Base-by-base conservation (phyloP, 345 rosid species). In the Diplotaxis tenuifolia region DNA sequence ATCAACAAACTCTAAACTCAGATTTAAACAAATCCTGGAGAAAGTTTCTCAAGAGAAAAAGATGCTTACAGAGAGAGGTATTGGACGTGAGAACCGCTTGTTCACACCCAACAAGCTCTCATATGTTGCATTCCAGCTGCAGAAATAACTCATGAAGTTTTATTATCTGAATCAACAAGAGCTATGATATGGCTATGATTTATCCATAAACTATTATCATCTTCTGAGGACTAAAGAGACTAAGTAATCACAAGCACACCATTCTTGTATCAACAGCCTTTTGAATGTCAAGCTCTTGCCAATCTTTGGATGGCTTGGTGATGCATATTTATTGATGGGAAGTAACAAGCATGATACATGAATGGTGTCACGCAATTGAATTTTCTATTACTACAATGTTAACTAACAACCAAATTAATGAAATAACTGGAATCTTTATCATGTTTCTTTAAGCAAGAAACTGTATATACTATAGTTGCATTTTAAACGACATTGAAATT, bases 41-140 rank as follows among this genome's bases (percentile, higher is more conserved):
- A 25, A 52, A 23, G 45, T 10, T 38, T 38, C 45, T 38, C 45
- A 1, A 0, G 50, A 21, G 14, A 20, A 7, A 16, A 40, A 19
- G 7, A 11, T 14, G 79, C 92, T 82, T 86, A 91, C 97, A 65
- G 89, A 62, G 23, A 91, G 95, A 62, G 91, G 97, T 71, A 89
- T 80, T 20, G 86, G 86, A 42, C 79, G 85, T 6, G 87, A 78
- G 40, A 89, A 87, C 5, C 84, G 79, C 72, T 87, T 89, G 76
- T 77, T 87, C 61, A 77, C 78, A 65, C 86, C 88, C 52, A 87
- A 84, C 50, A 89, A 79, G 73, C 75, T 84, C 73, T 91, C 93
- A 50, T 87, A 88, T 62, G 83, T 87, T 21, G 86, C 86, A 81
- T 82, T 85, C 91, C 86, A 82, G 72, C 94, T 89, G 78, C 76